A percentile compares a stretch with the other conserved stretches of the same genome.
These are phyloP conservation scores for Ceratocystiopsis minuta DNA, from an alignment of 2,329 filamentous ascomycete genomes.

Conservation along the genomic window DNA sequence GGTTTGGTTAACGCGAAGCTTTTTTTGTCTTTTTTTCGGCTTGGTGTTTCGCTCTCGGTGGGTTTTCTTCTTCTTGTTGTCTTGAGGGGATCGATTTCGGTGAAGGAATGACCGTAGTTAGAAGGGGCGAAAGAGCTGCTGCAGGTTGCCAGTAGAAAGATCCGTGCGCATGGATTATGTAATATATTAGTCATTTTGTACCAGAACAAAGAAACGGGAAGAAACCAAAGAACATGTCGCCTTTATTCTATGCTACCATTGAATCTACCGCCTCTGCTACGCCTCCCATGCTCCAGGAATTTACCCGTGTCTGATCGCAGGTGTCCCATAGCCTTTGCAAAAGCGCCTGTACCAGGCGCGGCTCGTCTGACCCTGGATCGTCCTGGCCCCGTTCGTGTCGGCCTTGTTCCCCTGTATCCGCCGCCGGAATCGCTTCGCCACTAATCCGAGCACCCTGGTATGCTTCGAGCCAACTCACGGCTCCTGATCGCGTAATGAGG, in stretches of 20 bases:
- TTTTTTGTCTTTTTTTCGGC: no score
- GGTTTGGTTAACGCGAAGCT: no score
- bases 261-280: constrained; percentile 6
- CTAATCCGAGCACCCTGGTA: constrained; percentile 23
- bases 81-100: no score
- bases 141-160: no score
- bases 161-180: not conserved
- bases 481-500: constrained; percentile 58
- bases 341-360: constrained; percentile 33
- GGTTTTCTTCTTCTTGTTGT: no score
- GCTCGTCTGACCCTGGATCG: constrained; percentile 15
- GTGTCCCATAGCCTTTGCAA: constrained; percentile 42
- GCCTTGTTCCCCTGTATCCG: constrained; percentile 1
- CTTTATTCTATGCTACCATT: not conserved
- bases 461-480: constrained; percentile 56
- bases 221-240: not conserved
- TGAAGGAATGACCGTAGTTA: no score
- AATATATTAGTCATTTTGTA: not conserved
- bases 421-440: not conserved
- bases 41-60: no score
- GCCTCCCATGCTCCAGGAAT: constrained; percentile 44
- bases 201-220: not conserved
- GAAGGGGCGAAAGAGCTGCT: no score
- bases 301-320: constrained; percentile 47
- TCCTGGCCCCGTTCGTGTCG: not conserved